Evolutionary conservation across 176 grass and related monocot genomes (phyloP).

Genomic region (Cenchrus americanus): DNA sequence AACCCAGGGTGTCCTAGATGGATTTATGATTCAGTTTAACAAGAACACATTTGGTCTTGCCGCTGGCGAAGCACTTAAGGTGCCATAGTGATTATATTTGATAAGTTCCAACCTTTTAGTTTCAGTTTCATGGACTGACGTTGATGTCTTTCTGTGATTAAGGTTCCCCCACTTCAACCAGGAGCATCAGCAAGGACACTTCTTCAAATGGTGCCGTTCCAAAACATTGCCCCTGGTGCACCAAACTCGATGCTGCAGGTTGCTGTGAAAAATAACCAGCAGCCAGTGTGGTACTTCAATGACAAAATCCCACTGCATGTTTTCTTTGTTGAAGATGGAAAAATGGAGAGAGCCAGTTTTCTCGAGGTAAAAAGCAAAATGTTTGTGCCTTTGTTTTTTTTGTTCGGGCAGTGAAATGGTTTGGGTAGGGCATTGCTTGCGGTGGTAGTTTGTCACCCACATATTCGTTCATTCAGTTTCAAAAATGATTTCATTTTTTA

Average conservation of each 20-base stretch:
- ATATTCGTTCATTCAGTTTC: too few relatives aligned
- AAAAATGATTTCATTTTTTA: neutral
- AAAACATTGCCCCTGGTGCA: conserved; percentile 78
- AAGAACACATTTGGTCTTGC: conserved; percentile 97
- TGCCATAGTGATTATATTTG: conserved; percentile 32
- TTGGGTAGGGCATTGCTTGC: neutral
- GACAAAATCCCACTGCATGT: conserved; percentile 80
- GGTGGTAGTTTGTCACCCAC: neutral
- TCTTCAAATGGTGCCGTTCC: conserved; percentile 82
- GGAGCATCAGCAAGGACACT: conserved; percentile 81
- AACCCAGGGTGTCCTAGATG: conserved; percentile 74
- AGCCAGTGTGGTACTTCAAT: conserved; percentile 97
- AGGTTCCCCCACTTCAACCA: conserved; percentile 84
- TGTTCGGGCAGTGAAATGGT: neutral
- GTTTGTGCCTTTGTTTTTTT: neutral
- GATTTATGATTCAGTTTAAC: conserved; percentile 99
- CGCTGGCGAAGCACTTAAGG: conserved; percentile 90
- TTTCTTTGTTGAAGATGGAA: conserved; percentile 93
- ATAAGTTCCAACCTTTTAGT: neutral
- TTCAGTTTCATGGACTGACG: conserved; percentile 34
- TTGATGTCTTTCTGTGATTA: conserved; percentile 35
- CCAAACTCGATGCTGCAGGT: conserved; percentile 80
- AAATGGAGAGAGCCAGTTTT: conserved; percentile 87
- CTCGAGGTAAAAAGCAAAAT: conserved; percentile 66
- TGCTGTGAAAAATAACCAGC: conserved; percentile 97